phyloP scores from a whole-genome alignment of 2,329 filamentous ascomycete species.

The Cladosporium sphaerospermum region DNA sequence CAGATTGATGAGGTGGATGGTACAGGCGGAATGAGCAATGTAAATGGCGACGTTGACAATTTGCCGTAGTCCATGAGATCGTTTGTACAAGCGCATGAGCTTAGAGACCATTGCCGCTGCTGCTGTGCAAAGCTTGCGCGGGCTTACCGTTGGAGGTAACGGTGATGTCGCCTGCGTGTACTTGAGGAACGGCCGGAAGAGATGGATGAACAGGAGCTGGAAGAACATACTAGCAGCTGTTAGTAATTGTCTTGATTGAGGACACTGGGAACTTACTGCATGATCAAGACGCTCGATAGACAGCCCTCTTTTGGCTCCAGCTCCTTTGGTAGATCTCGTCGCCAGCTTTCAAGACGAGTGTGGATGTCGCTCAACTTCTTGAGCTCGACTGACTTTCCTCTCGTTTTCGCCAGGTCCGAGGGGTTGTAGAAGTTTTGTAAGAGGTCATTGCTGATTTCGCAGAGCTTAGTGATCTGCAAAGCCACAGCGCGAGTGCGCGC shows the following conservation, averaged over 20 bases:
- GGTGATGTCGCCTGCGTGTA: constrained; percentile 78
- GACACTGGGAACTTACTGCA: constrained; percentile 64
- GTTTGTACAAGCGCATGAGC: constrained; percentile 88
- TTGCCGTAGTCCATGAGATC: constrained; percentile 81
- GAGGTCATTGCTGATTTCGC: constrained; percentile 89
- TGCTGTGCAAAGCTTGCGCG: constrained; percentile 82
- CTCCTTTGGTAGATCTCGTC: constrained; percentile 73
- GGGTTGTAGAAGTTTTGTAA: constrained; percentile 89
- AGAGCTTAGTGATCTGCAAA: constrained; percentile 73
- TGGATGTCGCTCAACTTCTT: constrained; percentile 92
- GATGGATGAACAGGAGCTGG: constrained; percentile 88
- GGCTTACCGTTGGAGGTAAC: constrained; percentile 79
- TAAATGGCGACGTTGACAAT: constrained; percentile 97
- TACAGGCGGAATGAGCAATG: constrained; percentile 89
- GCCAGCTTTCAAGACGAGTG: constrained; percentile 83
- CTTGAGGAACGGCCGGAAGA: constrained; percentile 91
- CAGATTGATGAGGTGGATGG: constrained; percentile 86
- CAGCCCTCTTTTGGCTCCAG: constrained; percentile 86
- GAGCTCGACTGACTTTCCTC: constrained; percentile 74
- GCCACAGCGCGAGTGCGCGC: constrained; percentile 76
- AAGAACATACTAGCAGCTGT: constrained; percentile 76
- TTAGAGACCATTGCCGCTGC: constrained; percentile 88
- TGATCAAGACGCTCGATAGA: constrained; percentile 71
- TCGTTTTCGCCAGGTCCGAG: constrained; percentile 51
- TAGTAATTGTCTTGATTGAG: constrained; percentile 16